Base-by-base conservation (phyloP, 768 basidiomycete species). In the Solioccasus polychromus region DNA sequence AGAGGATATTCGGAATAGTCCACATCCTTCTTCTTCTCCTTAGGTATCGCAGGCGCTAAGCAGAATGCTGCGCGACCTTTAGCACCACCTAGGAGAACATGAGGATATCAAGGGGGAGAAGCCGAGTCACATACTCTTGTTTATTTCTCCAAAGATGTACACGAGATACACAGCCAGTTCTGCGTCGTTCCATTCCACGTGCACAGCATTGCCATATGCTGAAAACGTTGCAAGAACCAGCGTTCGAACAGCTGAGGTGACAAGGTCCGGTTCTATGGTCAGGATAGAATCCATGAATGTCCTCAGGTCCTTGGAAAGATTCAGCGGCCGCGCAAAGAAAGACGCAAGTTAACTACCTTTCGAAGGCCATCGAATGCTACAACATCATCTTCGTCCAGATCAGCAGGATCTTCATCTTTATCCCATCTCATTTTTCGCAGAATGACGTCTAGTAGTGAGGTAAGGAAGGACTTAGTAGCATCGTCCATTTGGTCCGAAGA, bases 81-180 rank as follows among this genome's bases (percentile, higher is more conserved):
- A 2, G 79, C 83, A 31, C 83, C 84, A 62, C 74, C 83, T 88
- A n/a, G 43, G 6, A 41, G 15, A 48, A 53, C 11, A 15, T 53
- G 39, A 52, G 45, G 31, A 39, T 28, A 36, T 15, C 1, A 24
- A 19, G 18, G 22, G 10, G 26, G 19, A 40, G 22, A 38, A 40
- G 19, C 32, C 8, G 23, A 31, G 31, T 39, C 17, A 61, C 84
- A 41, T 47, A 92, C 94, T 80, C 73, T 92, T 95, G 65, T 82
- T 83, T 54, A 95, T 81, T 63, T 96, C 93, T 34, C 95, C 95
- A 57, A 90, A 98, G 26, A 95, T 88, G 60, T 83, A 97, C 9
- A 97, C 83, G 20, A 98, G 75, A 64, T 92, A 92, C n/a, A 95
- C 72, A 1, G 90, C 92, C 17, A 98, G 76, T 65, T 99, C 96